Base-by-base conservation (phyloP, 495 filamentous ascomycete genomes). In the Aspergillus kassunensis region DNA sequence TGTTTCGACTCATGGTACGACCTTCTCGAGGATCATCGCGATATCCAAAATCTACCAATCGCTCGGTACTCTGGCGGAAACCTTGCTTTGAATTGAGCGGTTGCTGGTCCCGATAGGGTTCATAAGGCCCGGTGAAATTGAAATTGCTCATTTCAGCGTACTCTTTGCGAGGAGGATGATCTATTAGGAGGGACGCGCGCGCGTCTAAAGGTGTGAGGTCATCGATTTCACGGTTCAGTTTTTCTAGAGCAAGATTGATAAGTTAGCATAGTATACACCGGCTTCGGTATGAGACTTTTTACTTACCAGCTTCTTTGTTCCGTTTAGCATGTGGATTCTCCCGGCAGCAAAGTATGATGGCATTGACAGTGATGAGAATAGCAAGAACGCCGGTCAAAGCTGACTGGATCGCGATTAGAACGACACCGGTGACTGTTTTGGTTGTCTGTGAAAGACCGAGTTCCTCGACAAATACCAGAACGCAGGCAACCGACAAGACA, bases 401-500 rank as follows among this genome's bases (percentile, higher is more conserved):
- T 0, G 88, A 89, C 69, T 98, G 93, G 15, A 97, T 76, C 36
- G 82, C 92, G 52, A 98, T 92, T 37, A 98, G 76, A 11, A 92
- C 87, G 24, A 97, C 83, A 34, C 93, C 93, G 33, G 84, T 88
- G 53, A 97, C 80, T 2, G 93, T 97, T 71, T 97, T 91, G n/a
- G 93, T 97, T 9, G 90, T 95, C 60, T 96, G 88, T 5, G 86
- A 77, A 55, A 98, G 84, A 31, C 89, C 89, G 37, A 98, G 85
- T 67, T 97, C 84, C 61, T 97, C 88, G 15, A 97, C 92, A 61
- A 97, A 98, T 24, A 97, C 76, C 59, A 98, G 67, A 58, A 97
- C 90, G 68, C 92, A 96, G 31, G 81, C 80, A 24, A 95, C 86
- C 1, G 92, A 96, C 35, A 96, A 72, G 6, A 95, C 89, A n/a